Conservation (phyloP, 1,284 basidiomycete genomes). For the Leccinum griseonigrum region DNA sequence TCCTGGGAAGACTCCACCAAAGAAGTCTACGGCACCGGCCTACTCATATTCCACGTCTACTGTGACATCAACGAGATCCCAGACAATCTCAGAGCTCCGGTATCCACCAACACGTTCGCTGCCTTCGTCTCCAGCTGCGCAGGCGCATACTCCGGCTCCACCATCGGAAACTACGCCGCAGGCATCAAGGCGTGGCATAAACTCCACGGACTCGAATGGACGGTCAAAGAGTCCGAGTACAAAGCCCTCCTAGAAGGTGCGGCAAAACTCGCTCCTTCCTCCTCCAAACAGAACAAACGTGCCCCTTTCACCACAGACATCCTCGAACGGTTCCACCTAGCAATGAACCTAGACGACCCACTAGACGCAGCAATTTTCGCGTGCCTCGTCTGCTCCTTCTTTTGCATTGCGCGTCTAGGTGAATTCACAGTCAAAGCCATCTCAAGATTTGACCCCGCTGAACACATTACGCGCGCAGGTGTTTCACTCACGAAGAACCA, state of each 20-base stretch:
- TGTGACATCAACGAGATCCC: slow-evolving; percentile 26
- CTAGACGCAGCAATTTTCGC: not conserved
- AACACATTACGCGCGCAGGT: no score
- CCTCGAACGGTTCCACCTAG: not conserved
- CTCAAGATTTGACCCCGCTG: no score
- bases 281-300: not conserved
- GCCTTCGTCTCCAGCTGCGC: slow-evolving; percentile 21
- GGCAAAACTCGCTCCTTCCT: not conserved
- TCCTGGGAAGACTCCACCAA: slow-evolving; percentile 20
- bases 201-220: slow-evolving; percentile 24
- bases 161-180: slow-evolving; percentile 30
- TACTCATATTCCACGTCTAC: slow-evolving; percentile 31
- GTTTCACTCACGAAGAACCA: no score
- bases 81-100: slow-evolving; percentile 21
- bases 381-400: not conserved
- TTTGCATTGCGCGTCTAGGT: not conserved
- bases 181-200: slow-evolving; percentile 37
- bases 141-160: slow-evolving; percentile 16
- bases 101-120: not conserved
- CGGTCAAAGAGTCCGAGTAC: not conserved
- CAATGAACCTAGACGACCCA: not conserved
- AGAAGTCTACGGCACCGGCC: slow-evolving; percentile 3
- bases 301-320: not conserved
- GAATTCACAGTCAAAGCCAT: no score
- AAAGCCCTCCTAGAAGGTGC: not conserved